Evolutionary conservation across 352 stramenopile species (phyloP), one percentile per base, ranked within the genome.

Genomic region (Pythium guiyangense): DNA sequence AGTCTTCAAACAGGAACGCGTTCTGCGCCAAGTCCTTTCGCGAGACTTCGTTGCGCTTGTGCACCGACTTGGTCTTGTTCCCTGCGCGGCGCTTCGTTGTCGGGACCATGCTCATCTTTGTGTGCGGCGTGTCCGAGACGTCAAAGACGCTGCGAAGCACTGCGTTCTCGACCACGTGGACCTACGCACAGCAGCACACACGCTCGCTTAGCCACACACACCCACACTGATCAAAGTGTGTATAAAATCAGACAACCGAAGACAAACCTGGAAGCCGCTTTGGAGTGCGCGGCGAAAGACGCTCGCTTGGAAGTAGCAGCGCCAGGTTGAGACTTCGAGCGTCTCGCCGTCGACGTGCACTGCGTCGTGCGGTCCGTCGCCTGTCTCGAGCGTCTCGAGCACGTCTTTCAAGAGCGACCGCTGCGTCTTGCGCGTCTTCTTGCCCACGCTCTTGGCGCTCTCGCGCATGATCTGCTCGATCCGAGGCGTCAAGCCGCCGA

Each of bases 401-500:
- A 89, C 78, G 44, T 86, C 75, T 52, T 89, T 89, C 39, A 89
- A 63, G 62, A 76, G 76, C 57, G 75, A 86, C 11, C 78, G 69
- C 56, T 89, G 78, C 10, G 52, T 49, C 57, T 86, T 86, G 42
- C 78, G 69, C 57, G 76, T 89, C 64, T 89, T 89, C 63, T 89
- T 89, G 56, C 78, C 78, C 22, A 89, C 79, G 43, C 55, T 83
- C 57, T 89, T 88, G 42, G 60, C 78, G n/a, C 75, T 76, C 54
- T 86, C 73, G 39, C 70, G 73, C 73, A 89, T 85, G 57, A 77
- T 86, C 34, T 54, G 53, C 53, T 73, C 69, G 55, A 89, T 84
- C 52, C 79, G 79, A 10, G 73, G 59, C 31, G 77, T 62, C 39
- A 88, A 50, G 15, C 75, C 78, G 1, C 73, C 70, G 34, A 88